Conservation (phyloP, 106 monocot genomes). For the Allium cepa region DNA sequence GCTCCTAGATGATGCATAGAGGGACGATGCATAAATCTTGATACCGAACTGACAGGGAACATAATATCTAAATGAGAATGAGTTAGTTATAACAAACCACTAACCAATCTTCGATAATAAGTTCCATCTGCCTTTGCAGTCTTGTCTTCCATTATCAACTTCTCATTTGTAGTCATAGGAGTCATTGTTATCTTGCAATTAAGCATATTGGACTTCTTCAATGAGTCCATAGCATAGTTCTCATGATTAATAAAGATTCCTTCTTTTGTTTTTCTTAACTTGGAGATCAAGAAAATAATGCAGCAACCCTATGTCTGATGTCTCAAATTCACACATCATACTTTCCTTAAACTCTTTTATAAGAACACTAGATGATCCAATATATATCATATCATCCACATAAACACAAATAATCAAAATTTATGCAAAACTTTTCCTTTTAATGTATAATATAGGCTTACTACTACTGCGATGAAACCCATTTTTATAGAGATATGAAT, state of each 20-base stretch:
- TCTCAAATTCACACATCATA: neutral
- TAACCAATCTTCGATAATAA: neutral
- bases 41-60: slow-evolving; percentile 3
- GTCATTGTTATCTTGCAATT: neutral
- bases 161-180: neutral
- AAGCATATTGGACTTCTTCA: neutral
- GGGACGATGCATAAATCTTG: slow-evolving; percentile 20
- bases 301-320: neutral
- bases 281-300: neutral
- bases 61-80: slow-evolving; percentile 6
- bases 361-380: neutral
- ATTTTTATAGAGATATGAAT: neutral
- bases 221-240: neutral
- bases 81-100: neutral
- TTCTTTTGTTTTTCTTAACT: neutral
- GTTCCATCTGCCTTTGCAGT: neutral
- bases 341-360: neutral
- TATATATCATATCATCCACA: neutral
- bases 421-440: neutral
- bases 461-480: neutral
- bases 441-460: neutral
- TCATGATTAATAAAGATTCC: neutral
- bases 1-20: neutral
- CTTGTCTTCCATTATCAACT: neutral
- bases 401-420: slow-evolving; percentile 1